Conservation (phyloP, 176 grass and related monocot genomes). For the Pontederia paniculata region DNA sequence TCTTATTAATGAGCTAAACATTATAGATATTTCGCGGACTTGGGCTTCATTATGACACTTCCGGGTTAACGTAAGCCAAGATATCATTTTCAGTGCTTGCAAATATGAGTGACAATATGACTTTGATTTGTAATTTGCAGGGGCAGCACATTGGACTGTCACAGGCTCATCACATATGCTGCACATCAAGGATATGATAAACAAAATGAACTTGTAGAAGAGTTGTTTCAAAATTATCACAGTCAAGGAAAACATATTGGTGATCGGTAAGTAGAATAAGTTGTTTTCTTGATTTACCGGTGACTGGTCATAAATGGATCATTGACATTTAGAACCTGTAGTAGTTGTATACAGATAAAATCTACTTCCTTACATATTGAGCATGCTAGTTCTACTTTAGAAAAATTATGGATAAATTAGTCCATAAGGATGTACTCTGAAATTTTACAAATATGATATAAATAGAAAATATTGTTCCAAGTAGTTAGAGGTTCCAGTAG, state of each 20-base stretch:
- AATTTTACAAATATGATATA: too few species aligned
- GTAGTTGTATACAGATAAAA: background rate
- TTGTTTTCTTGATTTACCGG: conserved; percentile 3
- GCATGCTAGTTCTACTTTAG: too few species aligned
- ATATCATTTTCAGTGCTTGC: conserved; percentile 2
- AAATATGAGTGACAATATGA: conserved; percentile 15
- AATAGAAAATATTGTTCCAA: too few species aligned
- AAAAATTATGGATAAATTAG: too few species aligned
- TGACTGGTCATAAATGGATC: background rate
- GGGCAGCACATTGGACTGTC: conserved; percentile 78
- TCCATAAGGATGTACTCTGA: too few species aligned
- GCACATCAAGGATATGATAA: conserved; percentile 71
- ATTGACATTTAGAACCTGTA: background rate
- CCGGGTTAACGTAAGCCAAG: conserved; percentile 61
- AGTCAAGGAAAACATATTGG: conserved; percentile 85
- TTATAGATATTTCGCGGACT: conserved; percentile 70
- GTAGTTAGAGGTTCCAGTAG: too few species aligned
- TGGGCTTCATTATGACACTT: conserved; percentile 73
- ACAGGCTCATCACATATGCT: conserved; percentile 78
- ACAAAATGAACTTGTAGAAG: conserved; percentile 80
- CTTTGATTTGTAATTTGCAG: conserved; percentile 35
- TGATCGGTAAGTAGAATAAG: conserved; percentile 61
- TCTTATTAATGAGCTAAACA: background rate
- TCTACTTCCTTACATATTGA: too few species aligned
- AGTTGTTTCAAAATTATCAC: conserved; percentile 64